A percentile compares a stretch with the other conserved stretches of the same genome.
Conservation (phyloP, 2,329 filamentous ascomycete genomes). For the Penicillium rolfsii region DNA sequence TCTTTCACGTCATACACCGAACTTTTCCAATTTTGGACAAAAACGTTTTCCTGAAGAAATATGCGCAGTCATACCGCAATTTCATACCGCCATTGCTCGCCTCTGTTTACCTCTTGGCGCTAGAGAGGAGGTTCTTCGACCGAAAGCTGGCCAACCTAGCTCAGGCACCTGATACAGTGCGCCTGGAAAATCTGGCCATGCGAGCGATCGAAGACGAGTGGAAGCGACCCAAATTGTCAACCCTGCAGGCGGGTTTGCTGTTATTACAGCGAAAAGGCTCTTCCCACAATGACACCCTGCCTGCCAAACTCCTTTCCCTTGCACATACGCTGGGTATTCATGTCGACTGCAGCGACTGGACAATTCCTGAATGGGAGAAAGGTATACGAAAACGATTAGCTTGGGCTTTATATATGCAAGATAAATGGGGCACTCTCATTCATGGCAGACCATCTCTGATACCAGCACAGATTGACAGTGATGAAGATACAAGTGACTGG, state of each 20-base stretch:
- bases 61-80: slow-evolving; percentile 70
- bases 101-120: slow-evolving; percentile 74
- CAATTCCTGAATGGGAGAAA: slow-evolving; percentile 65
- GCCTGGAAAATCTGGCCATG: slow-evolving; percentile 51
- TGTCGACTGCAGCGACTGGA: slow-evolving; percentile 65
- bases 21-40: slow-evolving; percentile 83
- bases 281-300: slow-evolving; percentile 49
- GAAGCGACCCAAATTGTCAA: slow-evolving; percentile 57
- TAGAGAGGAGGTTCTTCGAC: slow-evolving; percentile 79
- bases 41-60: slow-evolving; percentile 76
- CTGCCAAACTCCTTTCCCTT: slow-evolving; percentile 59
- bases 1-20: slow-evolving; percentile 79
- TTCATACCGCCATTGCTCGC: slow-evolving; percentile 77
- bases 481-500: slow-evolving; percentile 55
- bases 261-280: slow-evolving; percentile 54
- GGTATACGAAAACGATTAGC: slow-evolving; percentile 63
- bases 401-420: slow-evolving; percentile 69
- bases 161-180: slow-evolving; percentile 19
- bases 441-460: slow-evolving; percentile 61
- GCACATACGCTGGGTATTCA: slow-evolving; percentile 63
- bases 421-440: slow-evolving; percentile 56
- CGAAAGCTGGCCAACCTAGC: background rate
- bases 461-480: background rate
- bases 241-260: slow-evolving; percentile 59
- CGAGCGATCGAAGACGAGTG: slow-evolving; percentile 46